Base-by-base conservation (phyloP, 2,329 filamentous ascomycete species). In the Colletotrichum eremochloae region DNA sequence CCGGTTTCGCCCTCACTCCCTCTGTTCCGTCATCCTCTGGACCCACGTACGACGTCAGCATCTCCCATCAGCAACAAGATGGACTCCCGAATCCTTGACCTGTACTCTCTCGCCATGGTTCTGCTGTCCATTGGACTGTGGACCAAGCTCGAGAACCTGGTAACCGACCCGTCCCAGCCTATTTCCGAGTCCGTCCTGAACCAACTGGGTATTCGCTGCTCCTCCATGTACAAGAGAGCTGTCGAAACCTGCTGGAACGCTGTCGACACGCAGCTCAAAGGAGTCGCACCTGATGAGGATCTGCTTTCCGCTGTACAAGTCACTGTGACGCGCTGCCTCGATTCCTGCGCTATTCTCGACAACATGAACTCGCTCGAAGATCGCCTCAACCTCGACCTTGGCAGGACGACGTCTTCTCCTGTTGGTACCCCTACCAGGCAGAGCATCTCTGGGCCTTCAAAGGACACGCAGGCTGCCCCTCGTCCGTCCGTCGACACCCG, bases 111-210 rank as follows among this genome's bases (percentile, higher is more conserved):
- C 1, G 92, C 92, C 24, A 88, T 94, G 82, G 83, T 94, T 5
- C 85, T 96, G 0, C 84, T 95, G 3, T 93, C 93, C 8, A 90
- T 95, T 65, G 93, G 93, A 8, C 81, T 95, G 11, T 96, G 93
- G 93, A 90, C 88, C 4, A 91, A 89, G 14, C 84, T 94, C 0
- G 88, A 90, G 67, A 83, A 85, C 24, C 81, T 90, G 0, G 83
- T 86, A 1, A 80, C 86, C 0, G 81, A 82, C 48, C 83, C 77
- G 77, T 85, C 80, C 56, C 81, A 82, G 0, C 80, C 90, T 15
- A 87, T 93, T 36, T 82, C 88, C 0, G 89, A 91, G 72, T 88
- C 91, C 38, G 86, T 90, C 0, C 81, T 93, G 3, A 86, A 90
- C 1, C 88, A 90, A 74, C 83, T 94, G 1, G 87, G 90, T 0